Evolutionary conservation across 2,329 filamentous ascomycete species (phyloP).

Genomic region (Fusarium sp.): DNA sequence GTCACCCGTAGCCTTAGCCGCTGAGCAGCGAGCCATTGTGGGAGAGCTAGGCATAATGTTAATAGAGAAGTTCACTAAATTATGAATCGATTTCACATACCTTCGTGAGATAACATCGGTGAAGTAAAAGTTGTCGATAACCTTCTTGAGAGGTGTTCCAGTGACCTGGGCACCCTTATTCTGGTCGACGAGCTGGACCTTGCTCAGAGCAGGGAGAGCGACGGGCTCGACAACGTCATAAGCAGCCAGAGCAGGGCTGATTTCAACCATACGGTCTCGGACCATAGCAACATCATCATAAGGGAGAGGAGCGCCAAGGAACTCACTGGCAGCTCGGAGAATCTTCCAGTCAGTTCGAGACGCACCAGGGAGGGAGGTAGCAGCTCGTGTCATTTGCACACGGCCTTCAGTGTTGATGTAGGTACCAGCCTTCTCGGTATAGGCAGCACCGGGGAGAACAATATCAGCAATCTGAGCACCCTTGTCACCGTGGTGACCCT

Average conservation of each 20-base stretch:
- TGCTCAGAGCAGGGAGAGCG: slow-evolving; percentile 78
- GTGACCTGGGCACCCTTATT: slow-evolving; percentile 87
- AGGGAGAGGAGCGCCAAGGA: slow-evolving; percentile 84
- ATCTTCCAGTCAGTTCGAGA: slow-evolving; percentile 99
- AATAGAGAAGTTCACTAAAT: slow-evolving; percentile 24
- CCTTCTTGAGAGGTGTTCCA: slow-evolving; percentile 79
- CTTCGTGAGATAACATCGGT: slow-evolving; percentile 97
- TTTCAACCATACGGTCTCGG: slow-evolving; percentile 93
- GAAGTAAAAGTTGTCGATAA: slow-evolving; percentile 97
- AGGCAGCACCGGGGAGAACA: slow-evolving; percentile 91
- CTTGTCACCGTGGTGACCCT: slow-evolving; percentile 95
- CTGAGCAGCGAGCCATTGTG: slow-evolving; percentile 97
- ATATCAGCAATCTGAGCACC: slow-evolving; percentile 94
- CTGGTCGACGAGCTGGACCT: slow-evolving; percentile 93
- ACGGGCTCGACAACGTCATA: slow-evolving; percentile 93
- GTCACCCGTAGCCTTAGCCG: slow-evolving; percentile 85
- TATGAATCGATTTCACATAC: slow-evolving; percentile 60
- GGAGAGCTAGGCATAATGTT: slow-evolving; percentile 73
- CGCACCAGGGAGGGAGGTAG: slow-evolving; percentile 87
- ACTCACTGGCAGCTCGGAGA: slow-evolving; percentile 90
- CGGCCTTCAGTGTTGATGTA: slow-evolving; percentile 98
- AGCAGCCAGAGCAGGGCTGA: slow-evolving; percentile 86
- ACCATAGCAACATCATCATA: slow-evolving; percentile 93
- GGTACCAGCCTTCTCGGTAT: slow-evolving; percentile 95
- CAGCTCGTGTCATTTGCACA: slow-evolving; percentile 91